Evolutionary conservation across 352 stramenopile species (phyloP).

Genomic region (Nothophytophthora sp.): DNA sequence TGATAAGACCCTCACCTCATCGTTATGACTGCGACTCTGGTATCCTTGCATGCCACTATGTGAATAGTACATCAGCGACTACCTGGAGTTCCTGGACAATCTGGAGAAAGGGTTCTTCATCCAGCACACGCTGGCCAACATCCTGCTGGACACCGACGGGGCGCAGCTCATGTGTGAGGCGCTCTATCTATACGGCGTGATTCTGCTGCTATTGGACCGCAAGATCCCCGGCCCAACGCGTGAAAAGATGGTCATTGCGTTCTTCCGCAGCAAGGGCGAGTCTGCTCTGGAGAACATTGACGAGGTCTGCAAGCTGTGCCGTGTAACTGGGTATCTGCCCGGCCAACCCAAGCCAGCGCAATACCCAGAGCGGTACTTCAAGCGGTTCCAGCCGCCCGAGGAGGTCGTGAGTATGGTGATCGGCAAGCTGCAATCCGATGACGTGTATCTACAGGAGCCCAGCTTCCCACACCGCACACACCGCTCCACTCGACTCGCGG

Average conservation of each 20-base stretch:
- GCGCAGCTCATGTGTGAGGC: conserved; percentile 95
- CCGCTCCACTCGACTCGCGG: conserved; percentile 88
- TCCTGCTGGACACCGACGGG: conserved; percentile 93
- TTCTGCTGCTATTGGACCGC: conserved; percentile 93
- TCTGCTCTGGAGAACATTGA: conserved; percentile 90
- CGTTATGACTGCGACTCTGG: no score
- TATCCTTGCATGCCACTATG: not conserved
- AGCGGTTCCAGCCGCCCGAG: conserved; percentile 83
- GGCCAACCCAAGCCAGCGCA: conserved; percentile 81
- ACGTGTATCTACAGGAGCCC: conserved; percentile 93
- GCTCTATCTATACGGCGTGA: conserved; percentile 95
- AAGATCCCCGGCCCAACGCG: conserved; percentile 88
- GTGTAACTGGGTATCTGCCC: conserved; percentile 89
- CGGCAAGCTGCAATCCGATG: conserved; percentile 93
- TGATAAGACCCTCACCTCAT: no score
- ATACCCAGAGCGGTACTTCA: conserved; percentile 90
- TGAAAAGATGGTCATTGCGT: conserved; percentile 93
- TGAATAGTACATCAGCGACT: conserved; percentile 89
- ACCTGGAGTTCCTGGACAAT: conserved; percentile 92
- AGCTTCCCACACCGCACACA: conserved; percentile 94
- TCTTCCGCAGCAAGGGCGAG: conserved; percentile 89
- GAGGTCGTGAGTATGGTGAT: conserved; percentile 94
- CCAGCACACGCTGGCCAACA: conserved; percentile 94
- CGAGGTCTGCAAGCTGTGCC: conserved; percentile 91
- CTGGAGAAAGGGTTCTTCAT: conserved; percentile 95